Evolutionary conservation across 2,329 filamentous ascomycete genomes (phyloP).

Genomic region (Colletotrichum horii): DNA sequence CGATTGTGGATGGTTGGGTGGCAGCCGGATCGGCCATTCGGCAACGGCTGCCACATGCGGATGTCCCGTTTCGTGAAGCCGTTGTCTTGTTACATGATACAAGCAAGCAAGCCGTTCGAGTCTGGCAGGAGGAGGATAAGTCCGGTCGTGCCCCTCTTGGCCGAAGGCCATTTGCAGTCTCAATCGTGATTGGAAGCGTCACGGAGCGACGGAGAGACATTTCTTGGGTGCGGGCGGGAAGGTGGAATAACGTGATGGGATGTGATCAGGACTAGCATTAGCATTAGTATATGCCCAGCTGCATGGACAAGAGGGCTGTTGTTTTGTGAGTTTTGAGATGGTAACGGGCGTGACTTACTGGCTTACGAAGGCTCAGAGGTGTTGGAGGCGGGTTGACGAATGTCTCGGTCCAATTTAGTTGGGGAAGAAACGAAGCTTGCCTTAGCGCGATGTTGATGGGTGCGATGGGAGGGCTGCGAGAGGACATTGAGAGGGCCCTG

Average conservation of each 20-base stretch:
- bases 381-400: conserved; percentile 1
- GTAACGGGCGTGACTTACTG: neutral
- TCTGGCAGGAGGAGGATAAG: neutral
- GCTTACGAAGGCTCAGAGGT: neutral
- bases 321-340: neutral
- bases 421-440: neutral
- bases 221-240: neutral
- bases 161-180: neutral
- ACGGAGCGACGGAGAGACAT: conserved; percentile 16
- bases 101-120: neutral
- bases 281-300: neutral
- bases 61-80: conserved; percentile 2
- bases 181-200: neutral
- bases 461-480: neutral
- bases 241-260: conserved; percentile 1
- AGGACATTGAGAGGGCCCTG: neutral
- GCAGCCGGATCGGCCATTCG: conserved; percentile 17
- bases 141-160: neutral
- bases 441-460: neutral
- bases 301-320: neutral
- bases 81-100: neutral
- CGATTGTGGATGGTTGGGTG: neutral
- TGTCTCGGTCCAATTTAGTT: conserved; percentile 11
- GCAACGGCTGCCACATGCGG: conserved; percentile 6
- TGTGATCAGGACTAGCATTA: neutral